These are phyloP conservation scores for Peniophora sp. DNA, from an alignment of 1,284 basidiomycete genomes.

Conservation along the genomic window DNA sequence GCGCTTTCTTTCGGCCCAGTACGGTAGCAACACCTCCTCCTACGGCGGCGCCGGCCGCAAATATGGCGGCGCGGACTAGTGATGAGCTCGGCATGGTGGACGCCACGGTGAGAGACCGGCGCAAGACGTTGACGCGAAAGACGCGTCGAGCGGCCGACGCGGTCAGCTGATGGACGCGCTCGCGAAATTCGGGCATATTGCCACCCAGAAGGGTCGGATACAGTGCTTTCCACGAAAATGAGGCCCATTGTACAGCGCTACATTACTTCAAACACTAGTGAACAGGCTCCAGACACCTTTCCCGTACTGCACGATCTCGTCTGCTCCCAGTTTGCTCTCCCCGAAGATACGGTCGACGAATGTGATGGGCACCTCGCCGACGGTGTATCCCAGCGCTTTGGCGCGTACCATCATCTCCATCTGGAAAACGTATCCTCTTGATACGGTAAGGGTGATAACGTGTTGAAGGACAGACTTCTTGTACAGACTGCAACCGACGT, in stretches of 20 bases:
- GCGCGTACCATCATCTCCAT: conserved; percentile 97
- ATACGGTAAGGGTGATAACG: conserved; percentile 77
- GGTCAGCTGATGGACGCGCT: too few relatives aligned
- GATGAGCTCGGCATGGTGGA: conserved; percentile 32
- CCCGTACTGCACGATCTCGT: conserved; percentile 84
- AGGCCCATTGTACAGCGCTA: not conserved
- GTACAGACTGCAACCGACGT: conserved; percentile 56
- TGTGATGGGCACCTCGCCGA: conserved; percentile 89
- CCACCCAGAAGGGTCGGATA: too few relatives aligned
- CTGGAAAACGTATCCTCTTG: conserved; percentile 91
- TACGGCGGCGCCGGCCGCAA: conserved; percentile 62
- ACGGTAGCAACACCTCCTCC: conserved; percentile 59
- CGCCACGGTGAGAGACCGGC: not conserved
- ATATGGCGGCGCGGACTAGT: conserved; percentile 56
- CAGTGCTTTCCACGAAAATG: too few relatives aligned
- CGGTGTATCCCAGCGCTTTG: conserved; percentile 69
- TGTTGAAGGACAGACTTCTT: conserved; percentile 67
- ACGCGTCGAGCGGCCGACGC: not conserved
- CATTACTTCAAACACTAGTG: conserved; percentile 43
- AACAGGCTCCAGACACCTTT: conserved; percentile 83
- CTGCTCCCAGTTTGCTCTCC: conserved; percentile 84
- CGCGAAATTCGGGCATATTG: too few relatives aligned
- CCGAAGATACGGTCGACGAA: conserved; percentile 92
- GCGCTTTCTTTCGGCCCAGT: conserved; percentile 25
- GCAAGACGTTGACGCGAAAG: not conserved